phyloP scores from a whole-genome alignment of 495 filamentous ascomycete genomes.

The Immersiella caudata region DNA sequence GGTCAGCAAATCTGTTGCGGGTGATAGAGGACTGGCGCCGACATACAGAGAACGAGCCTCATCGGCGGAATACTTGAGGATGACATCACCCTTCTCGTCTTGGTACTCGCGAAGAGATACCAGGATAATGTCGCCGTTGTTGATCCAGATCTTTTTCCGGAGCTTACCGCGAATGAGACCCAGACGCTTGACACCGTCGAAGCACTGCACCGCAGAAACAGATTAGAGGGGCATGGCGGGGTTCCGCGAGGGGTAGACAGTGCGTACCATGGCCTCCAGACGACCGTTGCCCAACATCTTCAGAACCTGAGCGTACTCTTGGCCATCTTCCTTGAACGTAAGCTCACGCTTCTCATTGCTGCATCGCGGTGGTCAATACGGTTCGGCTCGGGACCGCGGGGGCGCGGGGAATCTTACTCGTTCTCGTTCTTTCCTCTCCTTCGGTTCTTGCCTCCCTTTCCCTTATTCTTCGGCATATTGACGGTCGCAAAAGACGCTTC shows the following conservation, averaged over 20 bases:
- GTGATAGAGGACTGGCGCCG: background rate
- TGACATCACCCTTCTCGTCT: slow-evolving; percentile 98
- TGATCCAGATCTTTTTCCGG: slow-evolving; percentile 98
- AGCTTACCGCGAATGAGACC: slow-evolving; percentile 93
- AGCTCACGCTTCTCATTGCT: slow-evolving; percentile 99
- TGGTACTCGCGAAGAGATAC: slow-evolving; percentile 97
- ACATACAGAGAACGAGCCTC: slow-evolving; percentile 80
- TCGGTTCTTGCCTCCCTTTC: slow-evolving; percentile 95
- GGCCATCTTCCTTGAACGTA: slow-evolving; percentile 96
- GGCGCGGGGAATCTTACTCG: slow-evolving; percentile 40
- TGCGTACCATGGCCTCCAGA: slow-evolving; percentile 68
- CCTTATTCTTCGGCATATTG: slow-evolving; percentile 41
- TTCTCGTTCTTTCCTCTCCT: slow-evolving; percentile 99
- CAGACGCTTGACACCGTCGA: slow-evolving; percentile 87
- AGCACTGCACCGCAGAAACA: slow-evolving; percentile 63
- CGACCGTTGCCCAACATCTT: slow-evolving; percentile 99
- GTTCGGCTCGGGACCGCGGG: background rate
- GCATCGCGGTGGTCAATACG: slow-evolving; percentile 16
- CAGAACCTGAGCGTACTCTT: slow-evolving; percentile 98
- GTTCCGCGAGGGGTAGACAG: background rate
- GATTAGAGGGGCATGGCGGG: background rate
- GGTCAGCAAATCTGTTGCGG: slow-evolving; percentile 16
- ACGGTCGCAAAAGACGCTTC: slow-evolving; percentile 1
- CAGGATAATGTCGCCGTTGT: slow-evolving; percentile 98
- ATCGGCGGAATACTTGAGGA: slow-evolving; percentile 97